Evolutionary conservation across 1,139 yeast genomes (phyloP), one percentile per base, ranked within the genome.

Genomic region (Pichiaceae sp.): DNA sequence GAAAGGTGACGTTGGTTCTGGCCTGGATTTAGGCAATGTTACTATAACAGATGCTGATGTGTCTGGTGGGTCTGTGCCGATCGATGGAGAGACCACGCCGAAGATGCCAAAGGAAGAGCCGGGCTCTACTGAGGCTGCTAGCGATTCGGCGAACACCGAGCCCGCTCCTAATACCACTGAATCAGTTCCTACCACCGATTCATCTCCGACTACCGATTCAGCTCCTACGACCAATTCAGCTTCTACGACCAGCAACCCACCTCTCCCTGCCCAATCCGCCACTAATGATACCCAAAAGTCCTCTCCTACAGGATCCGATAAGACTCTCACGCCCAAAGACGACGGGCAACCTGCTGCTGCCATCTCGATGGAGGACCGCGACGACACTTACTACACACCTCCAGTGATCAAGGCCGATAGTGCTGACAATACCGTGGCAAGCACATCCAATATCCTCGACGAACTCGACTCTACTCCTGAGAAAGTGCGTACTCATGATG

Each of bases 1-100:
- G 40, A 85, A 85, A 54, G 93, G 94, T 7, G 80, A 89, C 86
- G 70, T 82, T 9, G 95, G 94, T 8, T 91, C 91, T 17, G 95
- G 94, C 0, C 59, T 84, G 29, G 31, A 29, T 9, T 17, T 14
- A n/a, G 19, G 31, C 11, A 15, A 7, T 7, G 31, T 5, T n/a
- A 7, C 20, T 9, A 11, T 15, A 4, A n/a, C 7, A 8, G 4
- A 7, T 7, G 20, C 17, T 11, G 31, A 29, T 29, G 16, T 12
- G 15, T n/a, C n/a, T n/a, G n/a, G n/a, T n/a, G n/a, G n/a, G n/a
- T 21, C 24, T 21, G 7, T 11, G 7, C 24, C 7, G 24, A 11
- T 11, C 11, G 24, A 21, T 21, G 11, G 24, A 11, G 24, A 21
- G 7, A 7, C 7, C 24, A 21, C 11, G 24, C 24, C 7, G 24